These are phyloP conservation scores for Amaranthus hypochondriacus DNA, from an alignment of 148 eudicot genomes.

Conservation along the genomic window DNA sequence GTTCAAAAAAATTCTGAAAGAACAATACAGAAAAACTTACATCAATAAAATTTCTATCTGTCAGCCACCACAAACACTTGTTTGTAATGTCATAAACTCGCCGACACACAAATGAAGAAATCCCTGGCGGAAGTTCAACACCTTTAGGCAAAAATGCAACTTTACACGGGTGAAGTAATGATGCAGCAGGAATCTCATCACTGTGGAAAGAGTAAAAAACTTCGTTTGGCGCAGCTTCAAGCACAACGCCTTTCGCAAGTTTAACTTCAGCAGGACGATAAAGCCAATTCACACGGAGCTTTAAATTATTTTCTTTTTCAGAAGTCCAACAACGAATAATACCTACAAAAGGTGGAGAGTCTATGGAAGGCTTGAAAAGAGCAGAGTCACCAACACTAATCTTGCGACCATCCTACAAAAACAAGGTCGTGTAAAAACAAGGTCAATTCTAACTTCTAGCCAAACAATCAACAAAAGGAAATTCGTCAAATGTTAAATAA, in stretches of 20 bases:
- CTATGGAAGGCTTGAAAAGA: conserved; percentile 64
- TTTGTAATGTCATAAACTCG: conserved; percentile 75
- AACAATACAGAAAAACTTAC: conserved; percentile 29
- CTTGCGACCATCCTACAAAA: conserved; percentile 55
- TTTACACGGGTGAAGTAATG: conserved; percentile 93
- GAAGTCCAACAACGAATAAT: conserved; percentile 46
- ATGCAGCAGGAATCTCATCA: conserved; percentile 88
- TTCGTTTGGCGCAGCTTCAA: conserved; percentile 90
- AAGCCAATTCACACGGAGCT: conserved; percentile 69
- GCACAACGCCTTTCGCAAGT: conserved; percentile 53
- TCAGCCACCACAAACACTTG: conserved; percentile 89
- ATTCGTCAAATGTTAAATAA: too few species aligned
- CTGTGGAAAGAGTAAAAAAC: conserved; percentile 81
- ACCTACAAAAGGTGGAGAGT: conserved; percentile 73
- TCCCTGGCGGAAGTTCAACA: conserved; percentile 76
- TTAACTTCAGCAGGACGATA: conserved; percentile 74
- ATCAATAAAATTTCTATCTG: conserved; percentile 69
- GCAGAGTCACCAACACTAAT: conserved; percentile 84
- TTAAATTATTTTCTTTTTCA: conserved; percentile 42
- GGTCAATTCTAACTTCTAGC: too few species aligned
- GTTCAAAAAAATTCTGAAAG: neutral
- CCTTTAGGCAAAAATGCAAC: conserved; percentile 86
- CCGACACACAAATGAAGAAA: conserved; percentile 82
- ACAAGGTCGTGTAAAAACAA: too few species aligned
- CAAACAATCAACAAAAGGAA: too few species aligned